Conservation (phyloP, 345 rosid species). For the Moricandia arvensis region DNA sequence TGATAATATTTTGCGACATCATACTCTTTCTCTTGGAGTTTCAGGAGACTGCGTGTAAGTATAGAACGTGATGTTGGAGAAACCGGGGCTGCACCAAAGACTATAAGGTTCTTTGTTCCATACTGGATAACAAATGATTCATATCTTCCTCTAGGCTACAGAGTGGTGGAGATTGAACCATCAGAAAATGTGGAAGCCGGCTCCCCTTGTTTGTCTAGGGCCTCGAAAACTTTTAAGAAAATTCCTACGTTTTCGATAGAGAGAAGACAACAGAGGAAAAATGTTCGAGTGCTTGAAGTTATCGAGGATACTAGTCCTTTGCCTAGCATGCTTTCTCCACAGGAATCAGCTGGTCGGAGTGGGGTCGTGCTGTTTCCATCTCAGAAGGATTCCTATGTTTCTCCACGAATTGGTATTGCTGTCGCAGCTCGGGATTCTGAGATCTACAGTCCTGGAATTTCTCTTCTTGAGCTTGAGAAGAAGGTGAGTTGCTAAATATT, state of each 20-base stretch:
- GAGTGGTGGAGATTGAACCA: slow-evolving; percentile 85
- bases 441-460: slow-evolving; percentile 81
- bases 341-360: slow-evolving; percentile 76
- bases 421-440: slow-evolving; percentile 80
- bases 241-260: slow-evolving; percentile 56
- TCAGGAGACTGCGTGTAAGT: slow-evolving; percentile 91
- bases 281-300: slow-evolving; percentile 68
- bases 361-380: slow-evolving; percentile 66
- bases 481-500: slow-evolving; percentile 54
- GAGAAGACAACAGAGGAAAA: slow-evolving; percentile 59
- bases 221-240: slow-evolving; percentile 66
- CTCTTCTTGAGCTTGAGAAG: slow-evolving; percentile 95
- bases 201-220: slow-evolving; percentile 58
- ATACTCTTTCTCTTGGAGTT: slow-evolving; percentile 20
- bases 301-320: slow-evolving; percentile 84
- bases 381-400: slow-evolving; percentile 77
- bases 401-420: slow-evolving; percentile 78
- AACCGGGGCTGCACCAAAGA: slow-evolving; percentile 77
- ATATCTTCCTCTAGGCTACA: slow-evolving; percentile 70
- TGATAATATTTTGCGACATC: not conserved
- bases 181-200: slow-evolving; percentile 61
- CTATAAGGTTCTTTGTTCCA: slow-evolving; percentile 88
- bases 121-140: slow-evolving; percentile 94
- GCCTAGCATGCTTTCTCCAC: slow-evolving; percentile 98
- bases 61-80: slow-evolving; percentile 93